A percentile compares a stretch with the other conserved stretches of the same genome.
phyloP scores from a whole-genome alignment of 768 basidiomycete genomes.

The Mycena amicta region DNA sequence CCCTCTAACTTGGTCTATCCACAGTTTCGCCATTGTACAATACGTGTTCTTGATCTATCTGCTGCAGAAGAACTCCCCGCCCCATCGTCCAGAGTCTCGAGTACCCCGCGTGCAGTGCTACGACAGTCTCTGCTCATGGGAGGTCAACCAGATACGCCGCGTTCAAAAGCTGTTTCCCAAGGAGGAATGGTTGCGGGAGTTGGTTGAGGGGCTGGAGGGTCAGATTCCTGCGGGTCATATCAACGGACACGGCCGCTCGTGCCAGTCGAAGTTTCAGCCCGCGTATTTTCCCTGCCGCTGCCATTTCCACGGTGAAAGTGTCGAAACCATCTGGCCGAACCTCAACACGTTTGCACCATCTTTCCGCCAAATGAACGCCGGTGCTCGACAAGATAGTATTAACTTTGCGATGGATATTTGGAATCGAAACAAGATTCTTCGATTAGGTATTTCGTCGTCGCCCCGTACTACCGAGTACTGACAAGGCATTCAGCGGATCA shows the following conservation, averaged over 20 bases:
- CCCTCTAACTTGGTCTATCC: too few relatives aligned
- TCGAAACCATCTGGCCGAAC: neutral
- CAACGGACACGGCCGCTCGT: neutral
- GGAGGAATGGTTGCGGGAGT: neutral
- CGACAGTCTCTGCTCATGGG: neutral
- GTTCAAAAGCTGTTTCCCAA: neutral
- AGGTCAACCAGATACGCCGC: neutral
- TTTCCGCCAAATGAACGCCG: neutral
- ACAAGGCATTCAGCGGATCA: too few relatives aligned
- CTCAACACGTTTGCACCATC: neutral
- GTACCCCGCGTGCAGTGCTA: neutral
- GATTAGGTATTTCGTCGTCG: constrained; percentile 9
- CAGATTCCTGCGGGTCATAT: neutral
- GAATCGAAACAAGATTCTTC: constrained; percentile 1
- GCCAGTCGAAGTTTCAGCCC: neutral
- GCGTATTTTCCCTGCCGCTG: neutral
- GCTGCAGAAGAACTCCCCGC: neutral
- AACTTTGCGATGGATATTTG: constrained; percentile 8
- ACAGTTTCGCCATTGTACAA: neutral
- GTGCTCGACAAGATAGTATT: neutral
- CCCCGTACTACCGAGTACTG: too few relatives aligned
- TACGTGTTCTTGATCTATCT: neutral
- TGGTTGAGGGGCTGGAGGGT: neutral
- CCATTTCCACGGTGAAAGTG: neutral
- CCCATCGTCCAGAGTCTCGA: neutral